Percentiles rank a stretch among this genome's conserved stretches.
phyloP scores from a whole-genome alignment of 331 rosid genomes.

The Pyrus hybrid region DNA sequence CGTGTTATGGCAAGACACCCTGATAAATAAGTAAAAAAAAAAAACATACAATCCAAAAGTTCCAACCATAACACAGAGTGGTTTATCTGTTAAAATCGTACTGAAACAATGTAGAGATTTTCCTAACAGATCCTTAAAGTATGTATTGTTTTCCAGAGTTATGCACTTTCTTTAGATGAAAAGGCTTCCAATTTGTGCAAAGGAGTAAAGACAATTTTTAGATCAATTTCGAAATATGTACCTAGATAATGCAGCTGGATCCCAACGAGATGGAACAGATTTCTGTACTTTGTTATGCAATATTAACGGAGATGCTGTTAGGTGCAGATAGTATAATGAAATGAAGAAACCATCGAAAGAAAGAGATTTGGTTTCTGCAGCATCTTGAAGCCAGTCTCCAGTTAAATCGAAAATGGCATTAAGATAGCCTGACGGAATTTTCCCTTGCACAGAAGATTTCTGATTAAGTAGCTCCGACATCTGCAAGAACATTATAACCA shows the following conservation, averaged over 20 bases:
- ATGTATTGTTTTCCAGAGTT: background rate
- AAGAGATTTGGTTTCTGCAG: constrained; percentile 65
- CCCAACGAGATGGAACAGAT: constrained; percentile 91
- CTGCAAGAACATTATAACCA: constrained; percentile 34
- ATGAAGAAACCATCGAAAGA: constrained; percentile 89
- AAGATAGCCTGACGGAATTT: constrained; percentile 90
- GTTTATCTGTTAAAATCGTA: background rate
- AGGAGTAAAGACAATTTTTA: background rate
- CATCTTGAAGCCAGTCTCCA: constrained; percentile 92
- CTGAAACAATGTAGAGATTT: background rate
- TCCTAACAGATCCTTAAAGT: background rate
- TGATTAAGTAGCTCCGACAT: constrained; percentile 94
- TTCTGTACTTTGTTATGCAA: constrained; percentile 65
- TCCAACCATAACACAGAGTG: background rate
- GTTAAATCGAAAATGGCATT: constrained; percentile 71
- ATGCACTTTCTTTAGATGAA: background rate
- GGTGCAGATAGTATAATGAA: constrained; percentile 71
- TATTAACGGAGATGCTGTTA: constrained; percentile 59
- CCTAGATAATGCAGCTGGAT: constrained; percentile 89
- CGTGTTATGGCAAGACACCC: background rate
- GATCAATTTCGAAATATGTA: constrained; percentile 12
- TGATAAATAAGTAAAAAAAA: background rate
- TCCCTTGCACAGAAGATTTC: constrained; percentile 73
- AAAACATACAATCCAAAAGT: background rate
- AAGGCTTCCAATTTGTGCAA: background rate